A percentile compares a stretch with the other conserved stretches of the same genome.
Evolutionary conservation across 208 protist genomes (phyloP).

Genomic region (Acanthamoeba healyi): DNA sequence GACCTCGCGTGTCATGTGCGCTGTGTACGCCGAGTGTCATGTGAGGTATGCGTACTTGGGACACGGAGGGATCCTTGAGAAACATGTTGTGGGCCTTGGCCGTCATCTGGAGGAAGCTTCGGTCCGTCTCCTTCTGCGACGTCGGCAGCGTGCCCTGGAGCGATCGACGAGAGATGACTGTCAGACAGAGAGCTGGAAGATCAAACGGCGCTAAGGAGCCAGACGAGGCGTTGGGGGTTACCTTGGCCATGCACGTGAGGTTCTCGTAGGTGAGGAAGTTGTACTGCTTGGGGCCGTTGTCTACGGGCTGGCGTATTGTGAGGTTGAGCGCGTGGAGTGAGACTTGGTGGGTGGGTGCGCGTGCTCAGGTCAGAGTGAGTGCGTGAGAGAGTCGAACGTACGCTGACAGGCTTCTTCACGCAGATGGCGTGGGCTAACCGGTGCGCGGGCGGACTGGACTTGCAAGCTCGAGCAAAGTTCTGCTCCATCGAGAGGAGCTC

Average conservation of each 20-base stretch:
- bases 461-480: conserved; percentile 19
- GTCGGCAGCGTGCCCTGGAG: background rate
- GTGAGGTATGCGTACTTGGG: background rate
- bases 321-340: too few species aligned
- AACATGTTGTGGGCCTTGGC: conserved; percentile 28
- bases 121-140: conserved; percentile 9
- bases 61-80: background rate
- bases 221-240: background rate
- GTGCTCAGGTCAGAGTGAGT: background rate
- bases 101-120: conserved; percentile 13
- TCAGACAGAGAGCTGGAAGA: too few species aligned
- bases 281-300: background rate
- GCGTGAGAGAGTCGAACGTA: background rate
- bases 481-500: conserved; percentile 23
- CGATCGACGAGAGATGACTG: too few species aligned
- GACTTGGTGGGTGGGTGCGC: too few species aligned
- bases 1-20: too few species aligned
- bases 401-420: background rate
- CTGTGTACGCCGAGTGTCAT: background rate
- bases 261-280: conserved; percentile 16
- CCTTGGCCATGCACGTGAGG: background rate
- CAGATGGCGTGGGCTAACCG: background rate
- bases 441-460: background rate
- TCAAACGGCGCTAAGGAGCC: background rate
- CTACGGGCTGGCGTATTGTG: background rate